Conservation (phyloP, 192 early-diverging fungal species). For the Lunasporangiospora selenospora region DNA sequence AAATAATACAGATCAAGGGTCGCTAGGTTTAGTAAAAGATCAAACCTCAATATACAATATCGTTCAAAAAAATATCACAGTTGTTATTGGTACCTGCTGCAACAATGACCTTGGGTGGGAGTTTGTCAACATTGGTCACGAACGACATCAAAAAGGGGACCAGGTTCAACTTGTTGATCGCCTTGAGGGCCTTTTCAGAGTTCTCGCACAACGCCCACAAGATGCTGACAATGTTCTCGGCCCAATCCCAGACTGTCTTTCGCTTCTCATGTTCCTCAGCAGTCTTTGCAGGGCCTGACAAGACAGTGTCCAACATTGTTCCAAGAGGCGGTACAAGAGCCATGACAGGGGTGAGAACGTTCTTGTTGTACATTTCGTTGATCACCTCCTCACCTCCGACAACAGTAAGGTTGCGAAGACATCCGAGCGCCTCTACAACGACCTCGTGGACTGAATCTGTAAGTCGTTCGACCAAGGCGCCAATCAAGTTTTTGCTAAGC, state of each 20-base stretch:
- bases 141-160: constrained; percentile 75
- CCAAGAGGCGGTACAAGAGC: constrained; percentile 54
- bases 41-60: too few species aligned
- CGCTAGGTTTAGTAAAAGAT: too few species aligned
- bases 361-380: constrained; percentile 60
- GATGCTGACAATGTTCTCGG: constrained; percentile 65
- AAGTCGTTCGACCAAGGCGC: constrained; percentile 73
- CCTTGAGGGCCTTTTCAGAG: constrained; percentile 68
- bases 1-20: too few species aligned
- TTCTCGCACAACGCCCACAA: constrained; percentile 69
- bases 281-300: constrained; percentile 23
- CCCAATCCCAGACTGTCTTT: constrained; percentile 61
- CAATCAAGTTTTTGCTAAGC: constrained; percentile 73
- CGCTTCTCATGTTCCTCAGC: constrained; percentile 43
- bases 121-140: constrained; percentile 56
- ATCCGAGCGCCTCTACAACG: constrained; percentile 75
- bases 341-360: constrained; percentile 60
- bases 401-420: constrained; percentile 72
- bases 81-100: constrained; percentile 54
- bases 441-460: constrained; percentile 76
- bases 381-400: constrained; percentile 60
- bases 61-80: constrained; percentile 9
- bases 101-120: constrained; percentile 56
- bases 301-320: constrained; percentile 22
- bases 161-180: constrained; percentile 70